Evolutionary conservation across 495 filamentous ascomycete genomes (phyloP).

Genomic region (Trichodelitschia bisporula): DNA sequence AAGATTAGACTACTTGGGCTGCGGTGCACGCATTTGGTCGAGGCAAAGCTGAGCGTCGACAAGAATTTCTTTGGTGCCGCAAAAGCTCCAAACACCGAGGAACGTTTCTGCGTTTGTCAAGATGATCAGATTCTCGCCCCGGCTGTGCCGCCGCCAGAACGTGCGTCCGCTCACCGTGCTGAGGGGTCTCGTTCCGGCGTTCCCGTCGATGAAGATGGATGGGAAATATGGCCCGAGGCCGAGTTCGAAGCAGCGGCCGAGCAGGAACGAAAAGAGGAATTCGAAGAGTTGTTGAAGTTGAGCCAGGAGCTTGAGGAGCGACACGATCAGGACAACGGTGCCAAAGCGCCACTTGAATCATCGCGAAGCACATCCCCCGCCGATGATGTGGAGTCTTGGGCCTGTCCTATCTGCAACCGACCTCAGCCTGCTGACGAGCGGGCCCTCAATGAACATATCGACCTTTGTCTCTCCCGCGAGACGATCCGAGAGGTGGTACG

Average conservation of each 20-base stretch:
- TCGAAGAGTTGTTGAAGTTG: conserved; percentile 34
- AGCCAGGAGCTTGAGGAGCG: conserved; percentile 27
- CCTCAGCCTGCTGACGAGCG: conserved; percentile 53
- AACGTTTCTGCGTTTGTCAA: not conserved
- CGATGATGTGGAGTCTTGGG: conserved; percentile 31
- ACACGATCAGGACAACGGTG: not conserved
- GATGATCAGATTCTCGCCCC: not conserved
- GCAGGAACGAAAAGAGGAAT: conserved; percentile 38
- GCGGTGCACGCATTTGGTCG: conserved; percentile 65
- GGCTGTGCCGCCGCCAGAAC: conserved; percentile 1
- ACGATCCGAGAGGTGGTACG: conserved; percentile 71
- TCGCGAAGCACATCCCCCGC: conserved; percentile 8
- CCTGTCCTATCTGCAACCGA: conserved; percentile 63
- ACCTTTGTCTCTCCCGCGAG: conserved; percentile 67
- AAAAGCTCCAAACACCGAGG: not conserved
- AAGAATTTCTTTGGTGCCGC: conserved; percentile 52
- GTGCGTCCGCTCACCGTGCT: too few relatives aligned
- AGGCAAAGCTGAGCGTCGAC: conserved; percentile 46
- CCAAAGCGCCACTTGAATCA: conserved; percentile 2
- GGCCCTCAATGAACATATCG: conserved; percentile 79
- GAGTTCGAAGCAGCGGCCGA: conserved; percentile 40
- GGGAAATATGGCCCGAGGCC: conserved; percentile 44
- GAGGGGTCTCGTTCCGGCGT: too few relatives aligned
- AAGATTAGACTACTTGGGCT: conserved; percentile 75
- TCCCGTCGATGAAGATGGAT: conserved; percentile 20